Conservation (phyloP, 495 filamentous ascomycete genomes). For the Cercophora scortea region DNA sequence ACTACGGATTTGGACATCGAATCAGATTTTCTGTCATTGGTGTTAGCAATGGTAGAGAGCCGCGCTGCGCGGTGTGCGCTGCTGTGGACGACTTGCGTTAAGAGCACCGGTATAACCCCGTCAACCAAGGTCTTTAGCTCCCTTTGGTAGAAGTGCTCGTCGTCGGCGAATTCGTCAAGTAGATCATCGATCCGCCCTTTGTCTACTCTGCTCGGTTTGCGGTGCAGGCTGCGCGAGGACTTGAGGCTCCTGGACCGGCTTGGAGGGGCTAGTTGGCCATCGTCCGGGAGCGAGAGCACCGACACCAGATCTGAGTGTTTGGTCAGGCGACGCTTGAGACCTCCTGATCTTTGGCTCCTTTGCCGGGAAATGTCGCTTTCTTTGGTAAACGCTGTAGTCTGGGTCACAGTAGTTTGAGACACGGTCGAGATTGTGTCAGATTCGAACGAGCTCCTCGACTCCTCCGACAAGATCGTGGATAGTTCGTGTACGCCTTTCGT, state of each 20-base stretch:
- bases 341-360: slow-evolving; percentile 29
- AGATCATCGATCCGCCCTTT: slow-evolving; percentile 65
- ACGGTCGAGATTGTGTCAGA: slow-evolving; percentile 34
- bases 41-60: slow-evolving; percentile 42
- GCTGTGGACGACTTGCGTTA: slow-evolving; percentile 74
- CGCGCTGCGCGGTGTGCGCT: slow-evolving; percentile 58
- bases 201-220: slow-evolving; percentile 54
- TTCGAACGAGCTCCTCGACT: slow-evolving; percentile 45
- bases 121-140: slow-evolving; percentile 92
- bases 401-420: slow-evolving; percentile 43
- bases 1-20: slow-evolving; percentile 76
- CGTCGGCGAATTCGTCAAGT: slow-evolving; percentile 69
- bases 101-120: slow-evolving; percentile 88
- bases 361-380: slow-evolving; percentile 29
- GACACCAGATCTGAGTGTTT: slow-evolving; percentile 93
- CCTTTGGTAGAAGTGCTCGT: slow-evolving; percentile 85
- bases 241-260: slow-evolving; percentile 50
- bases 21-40: slow-evolving; percentile 22
- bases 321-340: slow-evolving; percentile 68
- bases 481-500: slow-evolving; percentile 58
- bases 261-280: slow-evolving; percentile 38
- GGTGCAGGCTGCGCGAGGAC: slow-evolving; percentile 65
- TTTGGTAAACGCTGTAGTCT: slow-evolving; percentile 32
- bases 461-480: slow-evolving; percentile 65
- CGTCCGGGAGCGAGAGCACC: slow-evolving; percentile 69